phyloP scores from a whole-genome alignment of 2,329 filamentous ascomycete species.

The Orbilia oligospora region DNA sequence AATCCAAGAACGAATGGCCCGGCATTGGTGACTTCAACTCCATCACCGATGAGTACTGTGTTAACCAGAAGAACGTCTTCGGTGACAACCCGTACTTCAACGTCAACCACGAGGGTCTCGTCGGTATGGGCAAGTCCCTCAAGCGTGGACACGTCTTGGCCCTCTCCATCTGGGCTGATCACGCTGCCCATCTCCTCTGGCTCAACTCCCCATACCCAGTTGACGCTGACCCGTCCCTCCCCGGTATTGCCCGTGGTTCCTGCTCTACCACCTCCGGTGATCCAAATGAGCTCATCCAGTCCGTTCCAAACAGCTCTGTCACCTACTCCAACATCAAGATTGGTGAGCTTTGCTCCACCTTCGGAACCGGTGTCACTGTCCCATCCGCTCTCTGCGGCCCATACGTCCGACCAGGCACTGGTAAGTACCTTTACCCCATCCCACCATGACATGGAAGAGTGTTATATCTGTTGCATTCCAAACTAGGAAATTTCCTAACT shows the following conservation, averaged over 20 bases:
- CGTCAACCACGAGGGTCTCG: slow-evolving; percentile 71
- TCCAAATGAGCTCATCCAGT: slow-evolving; percentile 70
- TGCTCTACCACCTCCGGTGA: slow-evolving; percentile 72
- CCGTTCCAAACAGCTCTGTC: slow-evolving; percentile 70
- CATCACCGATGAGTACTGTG: slow-evolving; percentile 74
- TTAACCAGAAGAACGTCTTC: slow-evolving; percentile 72
- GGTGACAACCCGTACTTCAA: slow-evolving; percentile 72
- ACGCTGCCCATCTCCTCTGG: slow-evolving; percentile 80
- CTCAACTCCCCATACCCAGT: slow-evolving; percentile 78
- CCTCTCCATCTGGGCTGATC: slow-evolving; percentile 77
- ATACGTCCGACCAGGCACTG: slow-evolving; percentile 45
- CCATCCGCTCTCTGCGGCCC: slow-evolving; percentile 36
- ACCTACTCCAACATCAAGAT: slow-evolving; percentile 75
- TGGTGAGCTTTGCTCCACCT: slow-evolving; percentile 73
- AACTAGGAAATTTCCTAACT: slow-evolving; percentile 13
- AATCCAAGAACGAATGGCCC: slow-evolving; percentile 69
- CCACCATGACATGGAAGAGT: neutral
- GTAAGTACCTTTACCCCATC: slow-evolving; percentile 47
- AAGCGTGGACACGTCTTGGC: slow-evolving; percentile 76
- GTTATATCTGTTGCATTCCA: slow-evolving; percentile 7
- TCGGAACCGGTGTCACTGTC: slow-evolving; percentile 51
- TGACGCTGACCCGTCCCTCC: slow-evolving; percentile 67
- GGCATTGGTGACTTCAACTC: slow-evolving; percentile 71
- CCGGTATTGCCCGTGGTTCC: slow-evolving; percentile 72
- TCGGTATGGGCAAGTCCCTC: slow-evolving; percentile 72